These are phyloP conservation scores for Pythium biforme DNA, from an alignment of 352 stramenopile genomes.

Conservation along the genomic window DNA sequence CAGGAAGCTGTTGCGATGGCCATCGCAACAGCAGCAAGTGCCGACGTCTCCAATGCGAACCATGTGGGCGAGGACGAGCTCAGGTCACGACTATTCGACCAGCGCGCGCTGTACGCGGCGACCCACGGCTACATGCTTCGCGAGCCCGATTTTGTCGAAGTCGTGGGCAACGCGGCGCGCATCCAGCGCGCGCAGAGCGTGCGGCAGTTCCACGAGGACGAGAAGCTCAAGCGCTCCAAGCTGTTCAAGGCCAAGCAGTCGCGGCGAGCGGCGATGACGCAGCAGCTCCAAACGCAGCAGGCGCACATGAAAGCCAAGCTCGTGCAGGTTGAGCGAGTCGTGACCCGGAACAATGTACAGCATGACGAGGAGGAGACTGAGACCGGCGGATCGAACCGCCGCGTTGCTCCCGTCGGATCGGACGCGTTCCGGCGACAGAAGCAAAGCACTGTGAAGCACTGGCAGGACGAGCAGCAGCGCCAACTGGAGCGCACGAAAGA, in stretches of 20 bases:
- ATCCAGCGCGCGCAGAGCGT: constrained; percentile 17
- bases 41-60: too few relatives aligned
- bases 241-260: constrained; percentile 11
- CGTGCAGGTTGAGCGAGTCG: not conserved
- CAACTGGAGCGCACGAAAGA: constrained; percentile 1
- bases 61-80: too few relatives aligned
- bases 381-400: not conserved
- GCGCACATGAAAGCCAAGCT: constrained; percentile 17
- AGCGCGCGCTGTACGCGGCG: constrained; percentile 5
- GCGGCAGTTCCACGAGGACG: constrained; percentile 20
- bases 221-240: constrained; percentile 5
- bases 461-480: constrained; percentile 11
- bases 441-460: constrained; percentile 7
- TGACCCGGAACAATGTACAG: not conserved
- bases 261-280: not conserved
- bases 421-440: not conserved
- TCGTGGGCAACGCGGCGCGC: constrained; percentile 10
- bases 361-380: not conserved
- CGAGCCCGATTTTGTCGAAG: constrained; percentile 19
- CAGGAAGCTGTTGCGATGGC: not conserved
- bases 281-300: constrained; percentile 18
- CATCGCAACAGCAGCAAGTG: not conserved
- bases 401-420: not conserved
- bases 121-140: constrained; percentile 11
- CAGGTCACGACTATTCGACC: not conserved